Evolutionary conservation across 345 rosid species (phyloP).

Genomic region (Populus davidiana): DNA sequence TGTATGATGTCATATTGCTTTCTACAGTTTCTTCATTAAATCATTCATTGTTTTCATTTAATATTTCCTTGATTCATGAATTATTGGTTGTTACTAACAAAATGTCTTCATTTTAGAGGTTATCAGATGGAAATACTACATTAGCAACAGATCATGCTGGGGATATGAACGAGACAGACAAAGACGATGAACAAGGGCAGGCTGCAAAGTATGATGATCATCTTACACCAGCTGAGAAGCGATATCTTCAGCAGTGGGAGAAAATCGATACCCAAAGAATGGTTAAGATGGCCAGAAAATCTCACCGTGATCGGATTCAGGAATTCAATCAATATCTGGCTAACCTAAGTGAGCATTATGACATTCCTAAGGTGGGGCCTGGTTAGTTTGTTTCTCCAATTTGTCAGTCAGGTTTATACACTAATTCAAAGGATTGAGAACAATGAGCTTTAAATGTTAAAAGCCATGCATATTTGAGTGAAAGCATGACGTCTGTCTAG

Average conservation of each 20-base stretch:
- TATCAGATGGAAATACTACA: slow-evolving; percentile 35
- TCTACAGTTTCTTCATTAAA: not conserved
- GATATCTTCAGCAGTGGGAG: slow-evolving; percentile 62
- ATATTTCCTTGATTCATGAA: not conserved
- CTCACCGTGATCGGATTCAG: slow-evolving; percentile 76
- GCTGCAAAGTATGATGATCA: slow-evolving; percentile 36
- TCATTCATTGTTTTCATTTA: not conserved
- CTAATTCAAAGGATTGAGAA: no score
- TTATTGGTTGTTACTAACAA: not conserved
- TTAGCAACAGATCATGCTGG: slow-evolving; percentile 23
- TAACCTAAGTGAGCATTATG: slow-evolving; percentile 81
- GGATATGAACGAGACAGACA: slow-evolving; percentile 28
- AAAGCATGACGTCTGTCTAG: no score
- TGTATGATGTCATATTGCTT: not conserved
- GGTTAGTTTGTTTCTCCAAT: slow-evolving; percentile 31
- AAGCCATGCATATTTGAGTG: not conserved
- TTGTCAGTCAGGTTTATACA: not conserved
- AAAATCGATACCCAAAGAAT: slow-evolving; percentile 52
- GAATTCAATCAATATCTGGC: slow-evolving; percentile 78
- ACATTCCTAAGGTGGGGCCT: slow-evolving; percentile 84
- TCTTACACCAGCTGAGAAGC: slow-evolving; percentile 58
- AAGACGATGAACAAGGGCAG: slow-evolving; percentile 34
- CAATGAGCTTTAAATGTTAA: not conserved
- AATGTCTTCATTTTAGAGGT: slow-evolving; percentile 1
- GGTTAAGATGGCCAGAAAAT: slow-evolving; percentile 65